Base-by-base conservation (phyloP, 192 early-diverging fungal genomes). In the Martensiomyces pterosporus region DNA sequence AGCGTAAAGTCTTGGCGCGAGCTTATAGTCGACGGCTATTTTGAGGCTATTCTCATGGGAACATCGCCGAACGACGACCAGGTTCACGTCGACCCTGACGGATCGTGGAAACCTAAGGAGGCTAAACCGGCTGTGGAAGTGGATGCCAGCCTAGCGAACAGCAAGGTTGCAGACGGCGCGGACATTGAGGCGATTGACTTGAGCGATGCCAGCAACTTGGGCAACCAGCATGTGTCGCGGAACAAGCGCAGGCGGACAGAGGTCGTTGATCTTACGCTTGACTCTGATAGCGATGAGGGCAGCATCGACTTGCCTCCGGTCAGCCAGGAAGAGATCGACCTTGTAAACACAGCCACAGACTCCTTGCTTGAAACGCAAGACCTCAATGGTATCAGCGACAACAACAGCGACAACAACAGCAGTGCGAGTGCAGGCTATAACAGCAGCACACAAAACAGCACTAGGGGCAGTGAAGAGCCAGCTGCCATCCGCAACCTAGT, bases 1-100 rank as follows among this genome's bases (percentile, higher is more conserved):
- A 67, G 66, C 23, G 56, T 75, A 24, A 44, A 56, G 39, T 60
- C 65, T 1, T 75, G 64, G 64, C 47, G 49, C 1, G 85, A 85
- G 34, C 67, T 91, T 18, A 69, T 88, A 0, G 59, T 88, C 13
- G 89, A 91, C 56, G 85, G 81, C 22, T 85, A 74, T 41, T 79
- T 75, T 64, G 65, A 67, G 21, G 61, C 51, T 4, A 76, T 76
- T 15, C 29, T 80, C 25, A 15, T 50, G 9, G 36, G 29, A 5
- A 67, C 69, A 17, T 43, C 60, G 1, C n/a, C 24, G 5, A 50
- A 3, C 22, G 65, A 64, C 40, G 57, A 64, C 35, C 68, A 73
- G 39, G 58, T 78, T 5, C 60, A 64, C 27, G 54, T 75, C 9
- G 60, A 67, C 9, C 35, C 53, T 13, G 57, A 67, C 46, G 60